Evolutionary conservation across 2,329 filamentous ascomycete species (phyloP), one percentile per base, ranked within the genome.

Genomic region (Elsinoe necatrix): DNA sequence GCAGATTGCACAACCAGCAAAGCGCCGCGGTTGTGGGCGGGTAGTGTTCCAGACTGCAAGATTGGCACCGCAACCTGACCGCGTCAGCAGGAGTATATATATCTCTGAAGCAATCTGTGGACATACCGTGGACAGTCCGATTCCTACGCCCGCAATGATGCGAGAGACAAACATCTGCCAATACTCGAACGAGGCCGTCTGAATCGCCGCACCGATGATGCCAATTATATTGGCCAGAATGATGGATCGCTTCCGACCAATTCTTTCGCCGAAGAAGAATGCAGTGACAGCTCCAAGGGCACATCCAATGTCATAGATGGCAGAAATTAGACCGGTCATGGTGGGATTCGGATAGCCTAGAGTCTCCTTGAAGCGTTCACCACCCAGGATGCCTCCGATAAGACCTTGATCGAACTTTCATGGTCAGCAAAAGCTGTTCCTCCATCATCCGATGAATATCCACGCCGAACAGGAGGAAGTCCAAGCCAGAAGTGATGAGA

Each of bases 311-410:
- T 64, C 63, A 57, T 66, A 66, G 12, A 66, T 56, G 1, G 58
- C 64, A 12, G 63, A 64, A 23, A 66, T 62, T 6, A 65, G 59
- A 14, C 64, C 64, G 54, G 63, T 64, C 54, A 62, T 54, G 25
- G 64, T 66, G 6, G 64, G 57, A 18, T 42, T 54, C 12, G 63
- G 64, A 25, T 65, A 48, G 2, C 61, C 64, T 8, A 67, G 63
- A 64, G 66, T 66, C 4, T 62, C 57, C 34, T 63, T 61, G 59
- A 67, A 67, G 31, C 64, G 55, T 23, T 60, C 35, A 42, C 65
- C 65, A n/a, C 63, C 61, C 20, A 67, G 57, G 47, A 66, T 65
- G 4, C 65, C 65, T 14, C 63, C 65, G 50, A 67, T 65, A 11
- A 67, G 60, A 16, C 65, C 65, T 59, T 66, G 64, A 39, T 65